Evolutionary conservation across 2,329 filamentous ascomycete species (phyloP), one percentile per base, ranked within the genome.

Genomic region (Hypoxylon sp.): DNA sequence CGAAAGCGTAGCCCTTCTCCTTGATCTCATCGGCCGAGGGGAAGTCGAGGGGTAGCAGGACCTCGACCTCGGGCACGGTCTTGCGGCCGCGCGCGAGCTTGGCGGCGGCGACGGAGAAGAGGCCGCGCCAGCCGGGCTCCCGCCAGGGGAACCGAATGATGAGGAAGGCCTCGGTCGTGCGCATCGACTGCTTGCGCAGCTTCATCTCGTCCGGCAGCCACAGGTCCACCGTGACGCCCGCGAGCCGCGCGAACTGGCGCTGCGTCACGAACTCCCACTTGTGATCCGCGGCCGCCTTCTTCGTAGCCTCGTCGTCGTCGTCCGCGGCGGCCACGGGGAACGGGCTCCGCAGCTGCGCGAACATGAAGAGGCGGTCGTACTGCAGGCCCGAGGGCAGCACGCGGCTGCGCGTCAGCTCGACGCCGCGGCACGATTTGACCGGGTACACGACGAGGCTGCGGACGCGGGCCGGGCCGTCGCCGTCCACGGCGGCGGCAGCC

Each of bases 301-400:
- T n/a, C n/a, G n/a, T n/a, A n/a, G n/a, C 70, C 15, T 67, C 67
- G 7, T 70, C 68, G n/a, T n/a, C 11, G 72, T 66, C 10, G 46
- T 75, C 70, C n/a, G 73, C 65, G 13, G 70, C 57, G 13, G 70
- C 57, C 15, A 77, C 74, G 2, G 80, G 77, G 58, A 81, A 81
- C 31, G 78, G 76, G 67, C 77, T 80, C 71, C 78, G 78, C 59
- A 83, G 78, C 73, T 93, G 88, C 1, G 90, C 92, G 71, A 97
- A 91, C 43, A 86, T 88, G 77, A 92, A 96, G 65, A 94, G 84
- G 4, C 92, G 85, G 74, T 97, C 92, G 73, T 89, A 90, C 71
- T 88, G 83, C 54, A 96, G 80, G 2, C 92, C 92, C 2, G 84
- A 85, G 4, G 84, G 78, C 41, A 91, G 75, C 13, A 95, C 81